Evolutionary conservation across 805 yeast species (phyloP), one percentile per base, ranked within the genome.

Genomic region (Yarrowia porcina): DNA sequence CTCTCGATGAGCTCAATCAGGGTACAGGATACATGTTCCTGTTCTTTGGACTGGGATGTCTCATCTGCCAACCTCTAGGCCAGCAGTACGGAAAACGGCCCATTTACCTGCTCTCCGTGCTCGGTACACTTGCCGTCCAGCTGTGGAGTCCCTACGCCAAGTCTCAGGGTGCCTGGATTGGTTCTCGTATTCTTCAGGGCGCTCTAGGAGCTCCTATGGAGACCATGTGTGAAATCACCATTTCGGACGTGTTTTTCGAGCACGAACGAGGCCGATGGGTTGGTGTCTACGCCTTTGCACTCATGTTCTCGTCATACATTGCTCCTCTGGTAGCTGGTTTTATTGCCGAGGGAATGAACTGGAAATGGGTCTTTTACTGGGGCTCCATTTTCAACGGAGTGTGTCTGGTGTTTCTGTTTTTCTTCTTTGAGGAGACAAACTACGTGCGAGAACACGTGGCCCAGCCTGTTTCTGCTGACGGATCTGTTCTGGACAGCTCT

Each of bases 231-330:
- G 76, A 80, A 82, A 68, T 86, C 84, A 50, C 79, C 81, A 67
- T 82, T 21, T 77, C 90, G 2, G 96, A 90, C 71, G 81, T 88
- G 70, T 89, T 83, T 70, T 90, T 80, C 73, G 87, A 84, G 66
- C 96, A 89, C 72, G 91, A 89, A 70, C 77, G 89, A 23, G 90
- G 92, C 62, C 77, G 85, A 27, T 84, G 83, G 12, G 79, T 90
- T 72, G 89, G 94, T 0, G 77, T 85, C 13, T 90, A 89, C 74
- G 88, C 88, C 66, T 70, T 88, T 74, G 85, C 89, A 20, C 85
- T 90, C 39, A 39, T 56, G 49, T 56, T 56, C 30, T 39, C 61
- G 12, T 56, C 61, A 11, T 56, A 39, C 49, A 56, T 56, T 39
- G 61, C 49, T 28, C 61, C 61, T 15, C 30, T 56, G 12, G 49